Conservation (phyloP, 176 grass and related monocot species). For the Sorghum bicolor region Sorghum_bicolor_NCBIv3 NC_012878.2:7554501-7555000, state of each 20-base stretch:
- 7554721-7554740: conserved; percentile 74
- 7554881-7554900: background rate
- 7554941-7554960: too few relatives aligned
- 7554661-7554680: conserved; percentile 72
- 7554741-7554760: conserved; percentile 54
- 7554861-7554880: background rate
- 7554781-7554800: conserved; percentile 11
- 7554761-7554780: background rate
- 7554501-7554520: conserved; percentile 70
- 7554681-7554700: conserved; percentile 70
- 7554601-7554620: background rate
- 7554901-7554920: background rate
- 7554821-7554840: background rate
- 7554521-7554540: conserved; percentile 62
- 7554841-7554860: background rate
- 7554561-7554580: background rate
- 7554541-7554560: conserved; percentile 7
- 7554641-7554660: conserved; percentile 35
- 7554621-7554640: background rate
- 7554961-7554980: background rate
- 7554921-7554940: background rate
- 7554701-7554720: conserved; percentile 78
- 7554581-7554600: background rate
- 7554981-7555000: background rate
- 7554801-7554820: conserved; percentile 15